Evolutionary conservation across 768 basidiomycete genomes (phyloP), one percentile per base, ranked within the genome.

Genomic region (Mycena galericulata): DNA sequence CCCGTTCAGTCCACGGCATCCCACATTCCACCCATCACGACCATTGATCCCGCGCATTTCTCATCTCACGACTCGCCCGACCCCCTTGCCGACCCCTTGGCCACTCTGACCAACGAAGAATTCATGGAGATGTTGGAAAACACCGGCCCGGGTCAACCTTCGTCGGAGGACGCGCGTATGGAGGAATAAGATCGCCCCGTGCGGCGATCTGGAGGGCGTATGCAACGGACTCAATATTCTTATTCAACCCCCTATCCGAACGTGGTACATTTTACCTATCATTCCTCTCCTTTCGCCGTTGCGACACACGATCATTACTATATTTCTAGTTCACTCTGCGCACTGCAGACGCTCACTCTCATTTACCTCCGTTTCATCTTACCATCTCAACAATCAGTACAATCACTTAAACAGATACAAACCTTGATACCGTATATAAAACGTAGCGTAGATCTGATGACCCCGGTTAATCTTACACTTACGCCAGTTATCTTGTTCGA

Each of bases 151-250:
- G 47, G 12, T 27, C 50, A 32, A n/a, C n/a, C n/a, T n/a, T n/a
- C n/a, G n/a, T n/a, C n/a, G 5, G 47, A 49, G 32, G 51, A 53
- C 51, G 18, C 29, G 18, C 18, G 18, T 24, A 20, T 29, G 27
- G 32, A 34, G 6, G 54, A 40, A 5, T 55, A 24, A 55, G 38
- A 8, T 55, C 54, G 34, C 54, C 54, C 34, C 36, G 15, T 14
- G 54, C 54, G 36, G 34, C 34, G 54, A 55, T 8, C 38, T 55
- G 54, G 54, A 55, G 54, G 54, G 54, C 54, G 54, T 55, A 55
- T 55, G 54, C 40, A 55, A 55, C 54, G 38, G 54, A n/a, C n/a
- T n/a, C n/a, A 51, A 27, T 49, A 27, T 27, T 49, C 29, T 17
- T 29, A 15, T 27, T 27, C 10, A 49, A 49, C 47, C 47, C 24